These are phyloP conservation scores for Neurospora crassa DNA, from an alignment of 2,329 filamentous ascomycete species.

Conservation along the genomic window DNA sequence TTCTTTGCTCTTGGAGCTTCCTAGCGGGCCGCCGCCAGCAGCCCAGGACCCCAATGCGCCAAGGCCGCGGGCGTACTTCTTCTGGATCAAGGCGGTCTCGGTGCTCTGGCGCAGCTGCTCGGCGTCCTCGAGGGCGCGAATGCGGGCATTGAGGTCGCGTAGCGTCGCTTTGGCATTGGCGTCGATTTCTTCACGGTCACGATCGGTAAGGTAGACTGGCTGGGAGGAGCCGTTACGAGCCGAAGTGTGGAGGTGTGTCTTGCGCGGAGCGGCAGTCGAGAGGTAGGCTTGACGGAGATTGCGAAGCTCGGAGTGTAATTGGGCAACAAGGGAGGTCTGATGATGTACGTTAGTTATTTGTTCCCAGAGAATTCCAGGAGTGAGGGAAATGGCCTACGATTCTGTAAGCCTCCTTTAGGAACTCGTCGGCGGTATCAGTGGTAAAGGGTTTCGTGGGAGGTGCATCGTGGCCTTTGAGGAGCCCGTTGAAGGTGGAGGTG, in stretches of 20 bases:
- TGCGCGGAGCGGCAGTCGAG: slow-evolving; percentile 61
- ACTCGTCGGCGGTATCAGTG: slow-evolving; percentile 61
- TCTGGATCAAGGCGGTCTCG: slow-evolving; percentile 57
- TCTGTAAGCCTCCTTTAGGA: slow-evolving; percentile 86
- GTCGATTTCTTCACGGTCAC: slow-evolving; percentile 78
- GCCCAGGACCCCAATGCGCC: slow-evolving; percentile 58
- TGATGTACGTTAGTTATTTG: background rate
- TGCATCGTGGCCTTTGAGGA: slow-evolving; percentile 51
- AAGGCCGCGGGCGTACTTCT: slow-evolving; percentile 56
- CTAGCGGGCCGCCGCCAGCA: slow-evolving; percentile 43
- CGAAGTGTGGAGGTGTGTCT: slow-evolving; percentile 36
- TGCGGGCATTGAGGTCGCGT: slow-evolving; percentile 73
- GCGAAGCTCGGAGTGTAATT: slow-evolving; percentile 69
- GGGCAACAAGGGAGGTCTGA: slow-evolving; percentile 76
- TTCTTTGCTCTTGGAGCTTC: slow-evolving; percentile 42
- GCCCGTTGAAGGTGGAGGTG: slow-evolving; percentile 58
- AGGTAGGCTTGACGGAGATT: slow-evolving; percentile 86
- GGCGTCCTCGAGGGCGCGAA: slow-evolving; percentile 67
- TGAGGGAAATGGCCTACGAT: slow-evolving; percentile 51
- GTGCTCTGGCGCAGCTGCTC: slow-evolving; percentile 76
- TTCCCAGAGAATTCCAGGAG: background rate
- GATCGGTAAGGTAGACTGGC: slow-evolving; percentile 58
- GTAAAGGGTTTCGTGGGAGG: slow-evolving; percentile 36
- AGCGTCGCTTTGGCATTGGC: slow-evolving; percentile 78
- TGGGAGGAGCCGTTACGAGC: slow-evolving; percentile 31